Evolutionary conservation across 139 green algal species (phyloP), one percentile per base, ranked within the genome.

Genomic region (Trebouxia sp.): DNA sequence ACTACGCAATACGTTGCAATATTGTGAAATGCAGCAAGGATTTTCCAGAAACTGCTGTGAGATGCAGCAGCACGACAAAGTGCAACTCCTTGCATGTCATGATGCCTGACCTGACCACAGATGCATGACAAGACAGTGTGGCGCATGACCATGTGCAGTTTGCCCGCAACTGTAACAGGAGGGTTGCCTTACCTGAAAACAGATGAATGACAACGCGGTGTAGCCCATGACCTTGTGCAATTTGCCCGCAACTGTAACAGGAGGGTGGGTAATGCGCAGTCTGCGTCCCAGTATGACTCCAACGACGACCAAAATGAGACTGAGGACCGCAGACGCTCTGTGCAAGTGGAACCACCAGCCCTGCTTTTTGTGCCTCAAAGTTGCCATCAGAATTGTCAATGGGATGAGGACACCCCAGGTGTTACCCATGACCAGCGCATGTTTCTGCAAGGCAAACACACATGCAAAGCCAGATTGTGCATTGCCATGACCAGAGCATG

Each of bases 321-420:
- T 72, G 32, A 35, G n/a, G 37, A 43, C 26, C 9, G 62, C 62
- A 43, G 43, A 35, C 15, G 62, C 62, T 42, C 62, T 72, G 35
- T 72, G 62, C 15, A 72, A n/a, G 14, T 72, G 62, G 10, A 72
- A 72, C 62, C 62, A 72, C 62, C 62, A 72, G 32, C 62, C 62
- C 62, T 72, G 42, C 12, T 17, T 53, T 53, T 72, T 72, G 32
- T 45, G 37, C 35, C 62, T 72, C 35, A 72, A 72, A 9, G n/a
- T 22, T 72, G 62, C 62, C 62, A 72, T 72, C 14, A 72, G 62
- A 30, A 72, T 72, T 32, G 62, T 45, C 32, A 41, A 0, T 43
- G 62, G 62, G 37, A 72, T 72, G 62, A 72, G 62, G 32, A 72
- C 15, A 0, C 62, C 62, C 62, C 62, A 72, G 14, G 62, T 72